Conservation (phyloP, 257 asterid genomes). For the Dorcoceras hygrometricum region DNA sequence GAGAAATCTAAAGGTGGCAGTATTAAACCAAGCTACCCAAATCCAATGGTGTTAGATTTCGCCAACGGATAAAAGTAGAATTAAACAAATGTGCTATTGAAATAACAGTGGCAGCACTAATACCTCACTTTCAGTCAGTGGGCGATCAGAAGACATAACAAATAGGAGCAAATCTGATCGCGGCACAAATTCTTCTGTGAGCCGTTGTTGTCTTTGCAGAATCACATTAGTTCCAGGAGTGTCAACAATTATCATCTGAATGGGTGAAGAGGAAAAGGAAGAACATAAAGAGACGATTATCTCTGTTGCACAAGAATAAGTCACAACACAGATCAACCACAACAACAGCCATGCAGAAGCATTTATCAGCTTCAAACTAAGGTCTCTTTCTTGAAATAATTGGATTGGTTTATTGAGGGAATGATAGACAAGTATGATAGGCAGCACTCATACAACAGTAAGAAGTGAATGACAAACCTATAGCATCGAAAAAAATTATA, state of each 20-base stretch:
- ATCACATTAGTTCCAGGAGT: slow-evolving; percentile 99
- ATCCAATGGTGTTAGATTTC: not conserved
- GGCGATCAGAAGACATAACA: slow-evolving; percentile 96
- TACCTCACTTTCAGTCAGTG: slow-evolving; percentile 99
- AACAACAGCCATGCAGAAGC: slow-evolving; percentile 2
- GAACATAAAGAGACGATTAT: not conserved
- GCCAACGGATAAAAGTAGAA: not conserved
- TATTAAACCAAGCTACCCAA: slow-evolving; percentile 8
- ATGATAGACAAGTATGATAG: slow-evolving; percentile 13
- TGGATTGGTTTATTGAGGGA: slow-evolving; percentile 4
- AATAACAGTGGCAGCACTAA: slow-evolving; percentile 25
- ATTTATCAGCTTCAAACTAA: slow-evolving; percentile 12
- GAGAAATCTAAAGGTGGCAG: slow-evolving; percentile 1
- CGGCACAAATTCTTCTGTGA: slow-evolving; percentile 98
- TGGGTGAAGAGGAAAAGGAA: slow-evolving; percentile 25
- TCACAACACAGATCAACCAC: slow-evolving; percentile 15
- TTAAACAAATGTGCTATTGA: slow-evolving; percentile 1
- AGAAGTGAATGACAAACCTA: slow-evolving; percentile 4
- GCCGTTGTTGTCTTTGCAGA: slow-evolving; percentile 96
- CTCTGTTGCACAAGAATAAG: not conserved
- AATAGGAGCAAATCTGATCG: slow-evolving; percentile 94
- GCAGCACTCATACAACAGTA: slow-evolving; percentile 8
- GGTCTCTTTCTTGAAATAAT: slow-evolving; percentile 7
- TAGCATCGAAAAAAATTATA: not conserved
- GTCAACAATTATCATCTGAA: slow-evolving; percentile 93